Evolutionary conservation across 23 red algal genomes (phyloP).

Genomic region (Gracilaria gracilis): DNA sequence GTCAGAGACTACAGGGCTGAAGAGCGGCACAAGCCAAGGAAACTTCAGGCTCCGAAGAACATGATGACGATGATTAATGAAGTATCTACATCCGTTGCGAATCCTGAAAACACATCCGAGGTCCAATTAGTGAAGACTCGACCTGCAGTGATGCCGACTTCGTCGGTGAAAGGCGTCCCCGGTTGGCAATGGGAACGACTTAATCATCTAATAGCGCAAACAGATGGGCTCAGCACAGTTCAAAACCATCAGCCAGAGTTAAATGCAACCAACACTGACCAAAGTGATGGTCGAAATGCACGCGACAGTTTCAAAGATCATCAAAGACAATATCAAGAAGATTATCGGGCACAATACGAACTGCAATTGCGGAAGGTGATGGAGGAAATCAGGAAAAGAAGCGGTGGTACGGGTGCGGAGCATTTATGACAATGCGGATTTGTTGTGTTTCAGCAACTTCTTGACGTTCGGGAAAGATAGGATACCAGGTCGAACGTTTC

Average conservation of each 20-base stretch:
- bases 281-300: background rate
- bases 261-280: background rate
- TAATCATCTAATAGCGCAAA: background rate
- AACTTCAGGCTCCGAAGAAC: background rate
- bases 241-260: background rate
- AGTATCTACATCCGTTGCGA: background rate
- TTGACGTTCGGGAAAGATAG: background rate
- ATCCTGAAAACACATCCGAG: background rate
- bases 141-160: background rate
- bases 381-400: conserved; percentile 29
- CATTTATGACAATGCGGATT: background rate
- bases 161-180: background rate
- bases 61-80: background rate
- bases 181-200: background rate
- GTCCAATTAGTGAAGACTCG: background rate
- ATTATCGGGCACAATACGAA: background rate
- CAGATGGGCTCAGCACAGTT: background rate
- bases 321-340: conserved; percentile 23
- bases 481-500: no score
- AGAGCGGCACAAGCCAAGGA: background rate
- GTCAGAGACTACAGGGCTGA: background rate
- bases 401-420: background rate
- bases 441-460: background rate
- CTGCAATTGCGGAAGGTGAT: conserved; percentile 19
- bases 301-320: background rate